Evolutionary conservation across 106 monocot species (phyloP).

Genomic region (Dendrobium chrysotoxum): DNA sequence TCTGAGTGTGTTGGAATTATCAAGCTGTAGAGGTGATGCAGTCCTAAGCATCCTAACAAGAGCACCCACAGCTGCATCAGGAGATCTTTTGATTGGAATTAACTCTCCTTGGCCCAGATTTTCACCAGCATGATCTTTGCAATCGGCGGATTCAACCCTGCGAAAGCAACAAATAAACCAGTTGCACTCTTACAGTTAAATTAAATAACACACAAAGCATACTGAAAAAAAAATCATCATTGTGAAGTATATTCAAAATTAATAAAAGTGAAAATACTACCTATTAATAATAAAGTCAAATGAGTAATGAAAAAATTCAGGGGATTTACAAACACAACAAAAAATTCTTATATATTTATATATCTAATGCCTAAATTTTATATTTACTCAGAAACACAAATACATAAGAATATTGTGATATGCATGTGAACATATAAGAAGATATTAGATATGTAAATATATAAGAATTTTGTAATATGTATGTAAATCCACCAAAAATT

Average conservation of each 20-base stretch:
- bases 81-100: conserved; percentile 34
- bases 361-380: no score
- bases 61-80: conserved; percentile 64
- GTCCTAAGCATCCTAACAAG: conserved; percentile 57
- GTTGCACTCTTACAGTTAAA: not conserved
- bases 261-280: not conserved
- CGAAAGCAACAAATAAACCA: conserved; percentile 4
- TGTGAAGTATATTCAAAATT: not conserved
- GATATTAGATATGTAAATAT: no score
- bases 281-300: not conserved
- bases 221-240: not conserved
- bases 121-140: conserved; percentile 13
- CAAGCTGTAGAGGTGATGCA: conserved; percentile 53
- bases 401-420: no score
- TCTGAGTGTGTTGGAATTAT: not conserved
- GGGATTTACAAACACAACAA: no score
- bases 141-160: conserved; percentile 29
- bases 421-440: no score
- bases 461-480: no score
- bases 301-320: not conserved
- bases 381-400: no score
- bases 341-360: no score
- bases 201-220: not conserved
- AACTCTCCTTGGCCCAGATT: conserved; percentile 20
- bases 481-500: not conserved